A percentile compares a stretch with the other conserved stretches of the same genome.
Evolutionary conservation across 371 early-diverging fungal genomes (phyloP).

Genomic region (Actinomortierella wolfii): DNA sequence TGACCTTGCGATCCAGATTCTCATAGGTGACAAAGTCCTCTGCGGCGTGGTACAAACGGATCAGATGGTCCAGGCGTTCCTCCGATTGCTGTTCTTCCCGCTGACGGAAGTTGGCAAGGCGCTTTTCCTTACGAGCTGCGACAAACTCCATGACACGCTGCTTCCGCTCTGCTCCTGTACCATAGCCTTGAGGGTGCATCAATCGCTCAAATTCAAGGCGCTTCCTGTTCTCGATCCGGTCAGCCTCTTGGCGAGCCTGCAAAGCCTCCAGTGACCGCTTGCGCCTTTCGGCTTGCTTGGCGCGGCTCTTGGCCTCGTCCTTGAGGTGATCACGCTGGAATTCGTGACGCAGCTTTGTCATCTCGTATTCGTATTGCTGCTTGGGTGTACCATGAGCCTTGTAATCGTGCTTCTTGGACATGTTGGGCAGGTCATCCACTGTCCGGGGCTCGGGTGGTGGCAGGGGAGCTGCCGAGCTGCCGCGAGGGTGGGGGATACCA

Average conservation of each 20-base stretch:
- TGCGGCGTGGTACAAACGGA: constrained; percentile 52
- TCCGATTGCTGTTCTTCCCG: constrained; percentile 37
- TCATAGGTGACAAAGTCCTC: constrained; percentile 52
- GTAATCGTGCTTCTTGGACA: constrained; percentile 39
- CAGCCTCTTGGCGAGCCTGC: constrained; percentile 23
- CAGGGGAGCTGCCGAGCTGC: constrained; percentile 29
- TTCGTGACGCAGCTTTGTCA: constrained; percentile 41
- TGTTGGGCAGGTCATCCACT: constrained; percentile 34
- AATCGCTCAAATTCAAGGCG: constrained; percentile 31
- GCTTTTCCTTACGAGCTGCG: constrained; percentile 19
- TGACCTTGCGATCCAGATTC: constrained; percentile 51
- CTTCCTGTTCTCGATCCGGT: constrained; percentile 27
- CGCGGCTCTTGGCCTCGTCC: constrained; percentile 6
- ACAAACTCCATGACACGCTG: constrained; percentile 35
- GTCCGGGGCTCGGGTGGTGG: constrained; percentile 42
- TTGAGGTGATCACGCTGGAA: constrained; percentile 34
- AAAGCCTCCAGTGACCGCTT: constrained; percentile 23
- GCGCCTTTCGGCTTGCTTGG: constrained; percentile 20
- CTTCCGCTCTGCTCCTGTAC: constrained; percentile 25
- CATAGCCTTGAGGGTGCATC: constrained; percentile 27
- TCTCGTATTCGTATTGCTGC: constrained; percentile 37
- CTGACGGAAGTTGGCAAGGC: constrained; percentile 28
- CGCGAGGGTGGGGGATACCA: constrained; percentile 45
- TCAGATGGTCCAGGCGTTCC: constrained; percentile 43
- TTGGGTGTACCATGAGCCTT: constrained; percentile 26